A percentile compares a stretch with the other conserved stretches of the same genome.
phyloP scores from a whole-genome alignment of 1,284 basidiomycete species.

The Papiliotrema terrestris region DNA sequence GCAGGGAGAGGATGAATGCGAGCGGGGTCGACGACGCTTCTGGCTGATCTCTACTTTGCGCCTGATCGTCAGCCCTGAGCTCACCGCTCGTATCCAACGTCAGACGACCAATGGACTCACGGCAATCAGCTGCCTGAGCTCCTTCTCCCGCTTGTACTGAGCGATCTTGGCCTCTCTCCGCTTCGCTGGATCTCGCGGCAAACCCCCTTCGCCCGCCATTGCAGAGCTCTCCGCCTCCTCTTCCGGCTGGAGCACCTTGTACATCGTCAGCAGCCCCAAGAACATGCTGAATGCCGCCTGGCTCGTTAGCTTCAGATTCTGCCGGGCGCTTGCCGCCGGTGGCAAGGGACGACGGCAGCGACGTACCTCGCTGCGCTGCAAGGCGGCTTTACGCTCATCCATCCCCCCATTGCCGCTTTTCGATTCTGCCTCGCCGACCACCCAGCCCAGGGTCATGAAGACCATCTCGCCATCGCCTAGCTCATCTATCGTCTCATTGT shows the following conservation, averaged over 20 bases:
- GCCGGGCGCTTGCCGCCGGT: background rate
- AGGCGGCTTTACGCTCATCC: constrained; percentile 58
- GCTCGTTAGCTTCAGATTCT: background rate
- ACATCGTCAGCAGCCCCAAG: constrained; percentile 59
- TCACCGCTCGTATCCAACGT: background rate
- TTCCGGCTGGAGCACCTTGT: constrained; percentile 63
- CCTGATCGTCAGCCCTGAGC: constrained; percentile 44
- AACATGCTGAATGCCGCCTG: constrained; percentile 63
- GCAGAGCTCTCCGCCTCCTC: constrained; percentile 52
- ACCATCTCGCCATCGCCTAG: constrained; percentile 73
- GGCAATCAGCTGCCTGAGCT: constrained; percentile 65
- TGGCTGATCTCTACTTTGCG: constrained; percentile 54
- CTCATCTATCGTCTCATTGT: constrained; percentile 81
- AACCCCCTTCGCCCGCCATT: constrained; percentile 38
- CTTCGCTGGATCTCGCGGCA: constrained; percentile 61
- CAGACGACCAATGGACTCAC: constrained; percentile 49
- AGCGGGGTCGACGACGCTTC: constrained; percentile 41
- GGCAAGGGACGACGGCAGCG: background rate
- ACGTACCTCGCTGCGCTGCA: constrained; percentile 63
- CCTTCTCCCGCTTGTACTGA: constrained; percentile 80
- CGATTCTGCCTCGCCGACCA: constrained; percentile 67
- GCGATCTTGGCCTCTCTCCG: constrained; percentile 80
- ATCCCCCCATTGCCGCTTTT: constrained; percentile 60
- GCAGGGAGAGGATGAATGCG: constrained; percentile 29
- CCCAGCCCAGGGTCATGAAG: constrained; percentile 74